Evolutionary conservation across 768 basidiomycete genomes (phyloP).

Genomic region (Tricholoma sp.): DNA sequence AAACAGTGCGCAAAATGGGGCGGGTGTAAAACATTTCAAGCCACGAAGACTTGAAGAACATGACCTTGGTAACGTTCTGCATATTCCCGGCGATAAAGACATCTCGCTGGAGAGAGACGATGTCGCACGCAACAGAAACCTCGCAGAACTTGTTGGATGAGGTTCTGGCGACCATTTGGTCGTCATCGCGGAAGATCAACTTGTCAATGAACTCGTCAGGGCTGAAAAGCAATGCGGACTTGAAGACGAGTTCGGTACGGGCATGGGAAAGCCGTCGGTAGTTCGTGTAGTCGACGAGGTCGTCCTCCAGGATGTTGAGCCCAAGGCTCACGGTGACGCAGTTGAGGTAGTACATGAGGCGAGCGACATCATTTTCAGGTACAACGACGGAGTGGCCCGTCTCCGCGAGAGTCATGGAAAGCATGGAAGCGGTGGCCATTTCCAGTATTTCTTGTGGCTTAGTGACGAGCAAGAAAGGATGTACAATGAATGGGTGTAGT

Average conservation of each 20-base stretch:
- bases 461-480: not conserved
- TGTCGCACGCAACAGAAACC: too few species aligned
- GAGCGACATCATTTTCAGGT: not conserved
- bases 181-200: too few species aligned
- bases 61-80: too few species aligned
- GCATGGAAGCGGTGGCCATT: not conserved
- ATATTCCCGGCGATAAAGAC: not conserved
- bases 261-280: not conserved
- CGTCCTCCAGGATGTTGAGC: not conserved
- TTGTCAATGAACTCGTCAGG: too few species aligned
- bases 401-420: not conserved
- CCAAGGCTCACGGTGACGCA: not conserved
- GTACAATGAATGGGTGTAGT: not conserved
- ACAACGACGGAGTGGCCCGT: not conserved
- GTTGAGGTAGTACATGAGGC: not conserved
- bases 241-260: not conserved
- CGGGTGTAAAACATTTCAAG: not conserved
- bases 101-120: not conserved
- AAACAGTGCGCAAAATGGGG: not conserved
- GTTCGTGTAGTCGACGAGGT: too few species aligned
- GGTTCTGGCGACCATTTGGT: too few species aligned
- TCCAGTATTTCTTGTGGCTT: not conserved
- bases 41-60: not conserved
- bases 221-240: not conserved
- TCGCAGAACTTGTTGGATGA: too few species aligned